Percentiles rank a stretch among this genome's conserved stretches.
phyloP scores from a whole-genome alignment of 2,329 filamentous ascomycete genomes.

The Aspergillus proliferans region DNA sequence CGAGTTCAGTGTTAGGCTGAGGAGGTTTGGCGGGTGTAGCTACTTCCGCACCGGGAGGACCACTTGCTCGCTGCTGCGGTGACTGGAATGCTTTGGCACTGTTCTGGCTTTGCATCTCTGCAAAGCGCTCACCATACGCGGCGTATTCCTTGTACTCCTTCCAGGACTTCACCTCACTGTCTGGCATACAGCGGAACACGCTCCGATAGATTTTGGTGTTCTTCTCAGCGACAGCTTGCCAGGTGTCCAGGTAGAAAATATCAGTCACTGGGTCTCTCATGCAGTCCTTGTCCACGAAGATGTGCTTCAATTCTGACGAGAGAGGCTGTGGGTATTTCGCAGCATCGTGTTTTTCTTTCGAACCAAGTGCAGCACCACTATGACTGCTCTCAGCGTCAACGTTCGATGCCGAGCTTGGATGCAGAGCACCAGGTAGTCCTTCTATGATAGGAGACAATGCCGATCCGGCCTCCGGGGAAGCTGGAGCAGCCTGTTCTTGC shows the following conservation, averaged over 20 bases:
- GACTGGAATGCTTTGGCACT: constrained; percentile 44
- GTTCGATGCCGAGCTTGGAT: constrained; percentile 61
- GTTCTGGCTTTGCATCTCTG: constrained; percentile 55
- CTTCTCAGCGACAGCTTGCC: constrained; percentile 81
- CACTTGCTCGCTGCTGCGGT: constrained; percentile 37
- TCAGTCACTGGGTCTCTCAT: constrained; percentile 86
- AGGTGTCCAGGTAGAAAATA: constrained; percentile 78
- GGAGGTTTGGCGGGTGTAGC: constrained; percentile 6
- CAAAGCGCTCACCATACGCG: constrained; percentile 71
- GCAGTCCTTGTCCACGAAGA: constrained; percentile 77
- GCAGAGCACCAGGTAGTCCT: constrained; percentile 34
- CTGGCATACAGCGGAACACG: constrained; percentile 95
- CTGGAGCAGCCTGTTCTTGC: constrained; percentile 9
- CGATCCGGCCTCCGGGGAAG: constrained; percentile 14
- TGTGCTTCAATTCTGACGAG: constrained; percentile 62
- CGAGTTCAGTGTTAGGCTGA: constrained; percentile 12
- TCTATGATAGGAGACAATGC: constrained; percentile 15
- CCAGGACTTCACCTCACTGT: constrained; percentile 91
- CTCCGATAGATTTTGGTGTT: constrained; percentile 91
- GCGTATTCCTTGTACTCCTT: constrained; percentile 82
- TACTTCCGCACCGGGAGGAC: constrained; percentile 31
- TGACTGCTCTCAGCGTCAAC: constrained; percentile 85
- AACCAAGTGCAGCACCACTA: constrained; percentile 55
- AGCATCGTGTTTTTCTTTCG: constrained; percentile 39
- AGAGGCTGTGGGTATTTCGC: constrained; percentile 45